A percentile compares a stretch with the other conserved stretches of the same genome.
Evolutionary conservation across 2,329 filamentous ascomycete species (phyloP).

Genomic region (Pseudocercospora musae): DNA sequence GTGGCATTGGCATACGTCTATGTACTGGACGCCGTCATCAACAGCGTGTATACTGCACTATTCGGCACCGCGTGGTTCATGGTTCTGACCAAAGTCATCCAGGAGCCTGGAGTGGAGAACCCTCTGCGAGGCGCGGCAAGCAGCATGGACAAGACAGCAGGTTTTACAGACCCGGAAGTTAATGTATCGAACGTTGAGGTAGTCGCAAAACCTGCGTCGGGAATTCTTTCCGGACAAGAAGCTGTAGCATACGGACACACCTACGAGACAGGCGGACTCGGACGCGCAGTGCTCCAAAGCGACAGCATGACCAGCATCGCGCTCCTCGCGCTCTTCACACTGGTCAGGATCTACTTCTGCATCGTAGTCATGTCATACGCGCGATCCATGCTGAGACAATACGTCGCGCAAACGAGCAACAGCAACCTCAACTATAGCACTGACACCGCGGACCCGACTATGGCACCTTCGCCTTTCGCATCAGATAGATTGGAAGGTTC

Average conservation of each 20-base stretch:
- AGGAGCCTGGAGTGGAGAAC: slow-evolving; percentile 33
- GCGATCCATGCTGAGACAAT: slow-evolving; percentile 68
- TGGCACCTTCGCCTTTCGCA: slow-evolving; percentile 67
- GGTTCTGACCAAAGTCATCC: slow-evolving; percentile 59
- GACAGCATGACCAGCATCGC: slow-evolving; percentile 73
- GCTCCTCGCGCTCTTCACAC: slow-evolving; percentile 69
- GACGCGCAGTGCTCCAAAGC: slow-evolving; percentile 63
- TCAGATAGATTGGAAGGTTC: slow-evolving; percentile 67
- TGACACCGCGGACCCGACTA: slow-evolving; percentile 41
- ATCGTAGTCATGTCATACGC: slow-evolving; percentile 82
- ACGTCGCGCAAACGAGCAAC: slow-evolving; percentile 47
- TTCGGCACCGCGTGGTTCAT: slow-evolving; percentile 88
- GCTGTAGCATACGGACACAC: slow-evolving; percentile 47
- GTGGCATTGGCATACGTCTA: slow-evolving; percentile 83
- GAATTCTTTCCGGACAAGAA: slow-evolving; percentile 49
- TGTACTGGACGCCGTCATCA: slow-evolving; percentile 75
- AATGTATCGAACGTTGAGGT: slow-evolving; percentile 59
- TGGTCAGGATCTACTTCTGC: slow-evolving; percentile 77
- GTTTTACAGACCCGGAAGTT: slow-evolving; percentile 59
- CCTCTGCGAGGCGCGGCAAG: slow-evolving; percentile 43
- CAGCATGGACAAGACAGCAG: slow-evolving; percentile 60
- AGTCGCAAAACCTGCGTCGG: slow-evolving; percentile 47
- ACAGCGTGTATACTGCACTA: slow-evolving; percentile 73
- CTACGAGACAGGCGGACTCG: slow-evolving; percentile 44
- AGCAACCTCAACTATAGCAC: slow-evolving; percentile 35